These are phyloP conservation scores for Globisporangium lucens DNA, from an alignment of 352 stramenopile species.

Conservation along the genomic window DNA sequence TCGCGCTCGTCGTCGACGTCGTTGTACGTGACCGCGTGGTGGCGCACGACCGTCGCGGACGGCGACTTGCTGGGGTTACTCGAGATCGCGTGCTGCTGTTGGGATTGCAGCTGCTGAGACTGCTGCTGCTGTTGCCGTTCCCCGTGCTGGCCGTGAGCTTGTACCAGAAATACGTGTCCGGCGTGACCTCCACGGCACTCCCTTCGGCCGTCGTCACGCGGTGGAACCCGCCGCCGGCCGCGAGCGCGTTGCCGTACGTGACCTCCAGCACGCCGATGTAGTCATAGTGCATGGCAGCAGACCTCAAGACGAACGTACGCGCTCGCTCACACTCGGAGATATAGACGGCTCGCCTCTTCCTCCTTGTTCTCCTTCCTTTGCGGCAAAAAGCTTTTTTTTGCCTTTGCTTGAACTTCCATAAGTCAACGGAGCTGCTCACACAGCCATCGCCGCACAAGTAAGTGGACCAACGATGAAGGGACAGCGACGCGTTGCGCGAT, in stretches of 20 bases:
- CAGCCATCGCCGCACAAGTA: too few relatives aligned
- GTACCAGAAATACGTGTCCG: constrained; percentile 86
- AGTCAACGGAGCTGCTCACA: too few relatives aligned
- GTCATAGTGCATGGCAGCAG: constrained; percentile 57
- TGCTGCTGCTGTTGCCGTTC: not conserved
- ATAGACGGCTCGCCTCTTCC: not conserved
- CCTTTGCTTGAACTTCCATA: not conserved
- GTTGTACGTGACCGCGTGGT: constrained; percentile 5
- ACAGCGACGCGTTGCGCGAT: too few relatives aligned
- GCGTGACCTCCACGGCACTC: constrained; percentile 71
- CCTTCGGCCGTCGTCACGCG: constrained; percentile 77
- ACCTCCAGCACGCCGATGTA: constrained; percentile 73
- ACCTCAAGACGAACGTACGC: not conserved
- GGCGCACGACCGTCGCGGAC: constrained; percentile 7
- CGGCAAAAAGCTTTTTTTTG: not conserved
- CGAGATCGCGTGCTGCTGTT: not conserved
- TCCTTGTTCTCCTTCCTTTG: not conserved
- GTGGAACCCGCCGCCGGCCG: constrained; percentile 72
- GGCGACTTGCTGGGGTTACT: not conserved
- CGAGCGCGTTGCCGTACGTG: constrained; percentile 85
- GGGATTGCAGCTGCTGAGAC: not conserved
- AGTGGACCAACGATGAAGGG: too few relatives aligned
- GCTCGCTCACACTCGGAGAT: not conserved
- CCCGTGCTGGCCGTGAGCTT: constrained; percentile 28
- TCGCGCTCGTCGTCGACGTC: constrained; percentile 19